A percentile compares a stretch with the other conserved stretches of the same genome.
These are phyloP conservation scores for Fraxinus greggii DNA, from an alignment of 305 asterid genomes.

Conservation along the genomic window DNA sequence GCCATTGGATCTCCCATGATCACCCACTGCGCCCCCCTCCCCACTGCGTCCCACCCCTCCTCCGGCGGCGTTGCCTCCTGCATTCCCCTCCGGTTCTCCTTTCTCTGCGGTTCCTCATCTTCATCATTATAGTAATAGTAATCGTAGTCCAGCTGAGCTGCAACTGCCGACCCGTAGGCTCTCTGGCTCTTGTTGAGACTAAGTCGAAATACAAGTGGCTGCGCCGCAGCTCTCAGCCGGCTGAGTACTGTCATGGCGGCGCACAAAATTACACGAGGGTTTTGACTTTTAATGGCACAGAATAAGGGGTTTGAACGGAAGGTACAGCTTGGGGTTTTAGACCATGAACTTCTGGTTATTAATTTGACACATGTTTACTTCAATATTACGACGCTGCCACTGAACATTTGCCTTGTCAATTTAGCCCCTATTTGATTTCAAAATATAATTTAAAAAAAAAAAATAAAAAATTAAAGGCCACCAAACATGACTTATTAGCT, in stretches of 20 bases:
- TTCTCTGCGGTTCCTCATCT: slow-evolving; percentile 20
- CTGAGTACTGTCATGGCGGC: slow-evolving; percentile 54
- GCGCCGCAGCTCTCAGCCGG: slow-evolving; percentile 52
- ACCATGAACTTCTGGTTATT: neutral
- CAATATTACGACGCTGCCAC: neutral
- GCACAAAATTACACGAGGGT: neutral
- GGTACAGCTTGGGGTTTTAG: neutral
- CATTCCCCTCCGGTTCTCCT: slow-evolving; percentile 21
- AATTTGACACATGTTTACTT: neutral
- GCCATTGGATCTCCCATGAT: slow-evolving; percentile 81
- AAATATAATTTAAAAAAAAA: too few species aligned
- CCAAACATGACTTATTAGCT: too few species aligned
- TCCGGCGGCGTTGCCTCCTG: slow-evolving; percentile 36
- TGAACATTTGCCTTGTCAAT: too few species aligned
- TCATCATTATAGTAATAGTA: slow-evolving; percentile 21
- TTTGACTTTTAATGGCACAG: neutral
- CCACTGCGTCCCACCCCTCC: slow-evolving; percentile 44
- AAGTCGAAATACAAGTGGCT: slow-evolving; percentile 20
- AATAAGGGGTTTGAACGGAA: slow-evolving; percentile 21
- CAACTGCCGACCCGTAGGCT: slow-evolving; percentile 68
- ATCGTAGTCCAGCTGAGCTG: slow-evolving; percentile 65
- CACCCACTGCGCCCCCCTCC: slow-evolving; percentile 85
- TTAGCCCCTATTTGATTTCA: too few species aligned
- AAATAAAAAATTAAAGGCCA: too few species aligned
- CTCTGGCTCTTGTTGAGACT: slow-evolving; percentile 22